These are phyloP conservation scores for Phytophthora quininea DNA, from an alignment of 352 stramenopile species.

Conservation along the genomic window DNA sequence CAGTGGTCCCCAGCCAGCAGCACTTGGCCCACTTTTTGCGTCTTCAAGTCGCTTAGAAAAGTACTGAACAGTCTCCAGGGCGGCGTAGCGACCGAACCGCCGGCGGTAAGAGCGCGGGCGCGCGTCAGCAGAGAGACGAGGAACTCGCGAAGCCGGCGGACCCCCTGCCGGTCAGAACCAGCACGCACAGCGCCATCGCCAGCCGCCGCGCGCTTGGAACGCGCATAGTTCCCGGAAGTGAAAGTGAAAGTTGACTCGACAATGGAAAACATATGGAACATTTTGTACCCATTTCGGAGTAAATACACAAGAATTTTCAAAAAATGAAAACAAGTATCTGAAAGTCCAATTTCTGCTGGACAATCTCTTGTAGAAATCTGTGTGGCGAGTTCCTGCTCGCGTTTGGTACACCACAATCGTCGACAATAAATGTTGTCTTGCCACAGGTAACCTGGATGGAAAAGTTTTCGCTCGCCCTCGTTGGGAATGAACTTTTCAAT, in stretches of 20 bases:
- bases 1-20: conserved; percentile 64
- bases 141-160: conserved; percentile 32
- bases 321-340: background rate
- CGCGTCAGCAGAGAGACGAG: conserved; percentile 44
- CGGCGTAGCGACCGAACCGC: conserved; percentile 18
- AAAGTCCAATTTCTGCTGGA: no score
- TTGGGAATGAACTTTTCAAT: no score
- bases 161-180: conserved; percentile 35
- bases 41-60: conserved; percentile 62
- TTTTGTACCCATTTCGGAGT: no score
- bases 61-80: conserved; percentile 70
- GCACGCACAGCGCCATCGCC: conserved; percentile 37
- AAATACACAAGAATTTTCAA: no score
- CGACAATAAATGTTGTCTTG: no score
- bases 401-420: no score
- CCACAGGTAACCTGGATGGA: no score
- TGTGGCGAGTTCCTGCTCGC: no score
- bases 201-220: conserved; percentile 43
- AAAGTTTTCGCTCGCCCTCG: no score
- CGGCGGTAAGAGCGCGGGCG: conserved; percentile 9
- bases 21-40: conserved; percentile 63
- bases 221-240: conserved; percentile 20
- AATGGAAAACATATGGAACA: no score
- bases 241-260: conserved; percentile 14
- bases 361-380: no score